These are phyloP conservation scores for Aspergillus melleus DNA, from an alignment of 2,329 filamentous ascomycete species.

Conservation along the genomic window DNA sequence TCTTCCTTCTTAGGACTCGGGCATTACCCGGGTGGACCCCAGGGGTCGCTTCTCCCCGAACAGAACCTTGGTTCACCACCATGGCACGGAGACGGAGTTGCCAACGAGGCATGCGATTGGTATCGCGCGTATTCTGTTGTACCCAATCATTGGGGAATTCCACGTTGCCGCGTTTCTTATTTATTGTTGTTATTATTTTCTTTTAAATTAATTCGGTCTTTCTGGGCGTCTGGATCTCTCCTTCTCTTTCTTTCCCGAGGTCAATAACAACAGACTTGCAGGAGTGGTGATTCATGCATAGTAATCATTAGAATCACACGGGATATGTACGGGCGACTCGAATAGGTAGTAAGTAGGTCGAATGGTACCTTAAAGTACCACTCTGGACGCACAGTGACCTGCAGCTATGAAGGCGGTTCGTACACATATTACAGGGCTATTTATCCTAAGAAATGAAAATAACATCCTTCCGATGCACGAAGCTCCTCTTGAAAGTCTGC, in stretches of 20 bases:
- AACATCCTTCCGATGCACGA: background rate
- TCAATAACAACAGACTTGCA: background rate
- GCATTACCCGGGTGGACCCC: conserved; percentile 23
- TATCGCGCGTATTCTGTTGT: background rate
- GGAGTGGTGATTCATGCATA: background rate
- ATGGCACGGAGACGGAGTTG: background rate
- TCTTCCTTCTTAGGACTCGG: conserved; percentile 21
- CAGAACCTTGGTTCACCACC: conserved; percentile 3
- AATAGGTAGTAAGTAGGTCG: background rate
- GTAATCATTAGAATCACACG: background rate
- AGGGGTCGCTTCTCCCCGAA: conserved; percentile 7
- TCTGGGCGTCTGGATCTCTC: no score
- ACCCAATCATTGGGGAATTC: background rate
- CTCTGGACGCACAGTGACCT: background rate
- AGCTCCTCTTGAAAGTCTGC: background rate
- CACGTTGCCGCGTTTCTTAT: background rate
- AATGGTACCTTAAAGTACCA: background rate
- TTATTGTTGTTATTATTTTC: background rate
- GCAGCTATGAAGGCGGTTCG: background rate
- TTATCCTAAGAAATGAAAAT: background rate
- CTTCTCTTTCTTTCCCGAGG: no score
- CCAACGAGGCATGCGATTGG: background rate
- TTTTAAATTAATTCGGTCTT: background rate
- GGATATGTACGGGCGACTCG: background rate
- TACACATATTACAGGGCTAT: background rate